Conservation (phyloP, 352 stramenopile species). For the Phytophthora fragariaefolia region DNA sequence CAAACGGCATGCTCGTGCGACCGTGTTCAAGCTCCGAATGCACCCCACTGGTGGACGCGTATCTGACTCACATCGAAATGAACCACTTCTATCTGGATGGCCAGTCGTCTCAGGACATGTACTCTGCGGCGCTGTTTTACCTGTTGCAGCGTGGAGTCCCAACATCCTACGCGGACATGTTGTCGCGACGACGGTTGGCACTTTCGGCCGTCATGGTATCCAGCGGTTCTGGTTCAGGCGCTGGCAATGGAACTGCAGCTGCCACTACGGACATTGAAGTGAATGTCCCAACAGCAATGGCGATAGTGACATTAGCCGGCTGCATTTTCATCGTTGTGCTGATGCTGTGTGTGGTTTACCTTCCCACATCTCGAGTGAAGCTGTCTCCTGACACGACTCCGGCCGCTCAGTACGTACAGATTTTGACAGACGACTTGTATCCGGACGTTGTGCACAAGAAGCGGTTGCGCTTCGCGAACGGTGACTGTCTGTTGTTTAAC, state of each 20-base stretch:
- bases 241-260: conserved; percentile 6
- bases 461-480: conserved; percentile 64
- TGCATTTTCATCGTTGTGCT: conserved; percentile 63
- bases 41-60: conserved; percentile 46
- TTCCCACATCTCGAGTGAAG: conserved; percentile 61
- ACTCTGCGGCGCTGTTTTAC: conserved; percentile 52
- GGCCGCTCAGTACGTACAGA: conserved; percentile 70
- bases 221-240: conserved; percentile 25
- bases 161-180: conserved; percentile 31
- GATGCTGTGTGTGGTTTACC: conserved; percentile 58
- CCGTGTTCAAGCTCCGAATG: conserved; percentile 25
- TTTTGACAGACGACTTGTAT: conserved; percentile 76
- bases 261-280: conserved; percentile 56
- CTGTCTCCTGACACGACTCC: conserved; percentile 67
- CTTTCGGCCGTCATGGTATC: conserved; percentile 26
- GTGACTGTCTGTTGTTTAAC: conserved; percentile 69
- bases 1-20: conserved; percentile 33
- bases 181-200: conserved; percentile 29
- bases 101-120: conserved; percentile 35
- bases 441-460: conserved; percentile 79
- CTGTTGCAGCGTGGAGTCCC: conserved; percentile 55
- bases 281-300: conserved; percentile 49
- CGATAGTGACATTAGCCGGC: conserved; percentile 52
- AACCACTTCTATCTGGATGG: conserved; percentile 43
- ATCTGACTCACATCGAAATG: conserved; percentile 37